Evolutionary conservation across 352 stramenopile species (phyloP), one percentile per base, ranked within the genome.

Genomic region (Thalassiosira mediterranea): DNA sequence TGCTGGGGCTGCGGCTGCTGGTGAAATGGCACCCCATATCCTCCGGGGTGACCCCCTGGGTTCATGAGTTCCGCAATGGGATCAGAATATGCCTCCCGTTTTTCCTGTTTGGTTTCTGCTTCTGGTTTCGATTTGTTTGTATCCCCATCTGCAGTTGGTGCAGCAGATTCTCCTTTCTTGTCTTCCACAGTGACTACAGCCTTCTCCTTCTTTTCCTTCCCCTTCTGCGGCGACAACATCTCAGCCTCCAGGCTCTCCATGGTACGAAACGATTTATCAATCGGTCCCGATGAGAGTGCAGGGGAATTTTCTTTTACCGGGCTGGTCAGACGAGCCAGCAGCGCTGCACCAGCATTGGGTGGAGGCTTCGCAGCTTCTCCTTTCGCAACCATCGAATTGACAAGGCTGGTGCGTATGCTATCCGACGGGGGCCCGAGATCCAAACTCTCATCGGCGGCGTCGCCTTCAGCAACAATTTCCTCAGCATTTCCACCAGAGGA

Each of bases 51-150:
- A 11, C 62, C 62, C 15, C 70, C 61, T 1, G 72, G 72, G 49
- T 81, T 72, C 62, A 81, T 74, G 23, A 81, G 52, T 72, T 81
- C 44, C 21, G 59, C 60, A 23, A 81, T 81, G n/a, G 63, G 54
- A 75, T 81, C 72, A 19, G 52, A 62, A 37, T 73, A 73, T 49
- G 64, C 46, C 46, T 69, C 19, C 5, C 25, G 42, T 49, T 49
- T n/a, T 11, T 49, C n/a, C 13, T 51, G 42, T 51, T 51, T 53
- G 23, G 28, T 15, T 11, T 38, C 15, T n/a, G 28, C 11, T 3
- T 8, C 21, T 15, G 49, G 49, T 40, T 32, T 4, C 23, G 28
- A 10, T 26, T 59, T 26, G 2, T 4, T 31, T 59, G 28, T 17
- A 13, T 5, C 48, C 17, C 15, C 0, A 11, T 0, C 10, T 32